These are phyloP conservation scores for Cladophialophora immunda DNA, from an alignment of 2,329 filamentous ascomycete genomes.

Conservation along the genomic window DNA sequence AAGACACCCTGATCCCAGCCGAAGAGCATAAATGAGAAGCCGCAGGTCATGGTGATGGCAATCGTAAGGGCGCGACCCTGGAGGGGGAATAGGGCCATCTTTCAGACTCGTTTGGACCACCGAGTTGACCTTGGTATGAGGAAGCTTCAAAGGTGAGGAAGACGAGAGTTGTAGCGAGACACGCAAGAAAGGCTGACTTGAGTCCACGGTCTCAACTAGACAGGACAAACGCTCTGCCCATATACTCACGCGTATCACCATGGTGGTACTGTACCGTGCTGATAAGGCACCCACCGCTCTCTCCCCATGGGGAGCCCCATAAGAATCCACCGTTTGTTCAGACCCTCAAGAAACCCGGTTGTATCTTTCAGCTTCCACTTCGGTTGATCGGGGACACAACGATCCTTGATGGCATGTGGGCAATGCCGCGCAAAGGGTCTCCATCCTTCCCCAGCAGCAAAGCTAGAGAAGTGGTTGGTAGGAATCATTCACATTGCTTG, in stretches of 20 bases:
- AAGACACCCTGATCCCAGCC: constrained; percentile 50
- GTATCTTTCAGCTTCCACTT: neutral
- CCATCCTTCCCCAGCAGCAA: neutral
- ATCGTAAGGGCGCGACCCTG: constrained; percentile 12
- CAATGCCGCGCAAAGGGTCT: neutral
- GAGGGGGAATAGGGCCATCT: constrained; percentile 8
- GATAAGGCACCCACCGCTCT: constrained; percentile 3
- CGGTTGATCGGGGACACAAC: neutral
- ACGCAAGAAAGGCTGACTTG: constrained; percentile 12
- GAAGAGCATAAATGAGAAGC: constrained; percentile 61
- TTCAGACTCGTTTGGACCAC: constrained; percentile 7
- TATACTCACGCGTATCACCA: constrained; percentile 14
- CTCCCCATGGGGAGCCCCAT: constrained; percentile 17
- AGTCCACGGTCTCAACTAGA: constrained; percentile 5
- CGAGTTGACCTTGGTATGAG: constrained; percentile 5
- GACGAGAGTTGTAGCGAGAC: neutral
- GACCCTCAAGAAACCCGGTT: constrained; percentile 6
- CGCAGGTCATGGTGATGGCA: constrained; percentile 23
- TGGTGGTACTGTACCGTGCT: constrained; percentile 3
- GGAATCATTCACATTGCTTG: neutral
- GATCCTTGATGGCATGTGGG: neutral
- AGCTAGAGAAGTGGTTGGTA: neutral
- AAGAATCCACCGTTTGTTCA: constrained; percentile 2
- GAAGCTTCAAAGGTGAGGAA: neutral
- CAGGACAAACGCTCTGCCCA: constrained; percentile 10